Evolutionary conservation across 2,329 filamentous ascomycete species (phyloP).

Genomic region (Akanthomyces uredinophilus): DNA sequence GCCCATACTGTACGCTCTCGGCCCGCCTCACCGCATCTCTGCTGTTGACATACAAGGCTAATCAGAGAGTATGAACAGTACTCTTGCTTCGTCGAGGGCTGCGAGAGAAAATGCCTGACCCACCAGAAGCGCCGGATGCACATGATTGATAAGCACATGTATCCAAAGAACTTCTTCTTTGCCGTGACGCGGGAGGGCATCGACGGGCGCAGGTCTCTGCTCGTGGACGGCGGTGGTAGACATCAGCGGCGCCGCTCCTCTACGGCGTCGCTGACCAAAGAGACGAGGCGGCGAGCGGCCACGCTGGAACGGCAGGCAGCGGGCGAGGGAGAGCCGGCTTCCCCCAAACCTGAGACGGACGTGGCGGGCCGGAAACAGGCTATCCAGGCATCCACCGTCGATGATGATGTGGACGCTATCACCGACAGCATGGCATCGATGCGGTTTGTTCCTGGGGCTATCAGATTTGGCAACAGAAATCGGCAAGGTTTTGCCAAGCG

Average conservation of each 20-base stretch:
- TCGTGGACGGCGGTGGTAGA: constrained; percentile 49
- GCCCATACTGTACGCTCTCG: constrained; percentile 71
- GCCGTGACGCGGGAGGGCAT: constrained; percentile 84
- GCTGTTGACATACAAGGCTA: neutral
- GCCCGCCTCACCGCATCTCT: neutral
- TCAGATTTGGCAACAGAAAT: constrained; percentile 56
- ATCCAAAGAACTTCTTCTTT: constrained; percentile 85
- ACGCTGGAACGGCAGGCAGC: constrained; percentile 23
- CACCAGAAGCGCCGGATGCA: constrained; percentile 81
- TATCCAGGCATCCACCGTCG: constrained; percentile 16
- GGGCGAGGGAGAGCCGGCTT: constrained; percentile 1
- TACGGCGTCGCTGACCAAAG: constrained; percentile 30
- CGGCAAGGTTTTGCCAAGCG: constrained; percentile 42
- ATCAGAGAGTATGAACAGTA: constrained; percentile 47
- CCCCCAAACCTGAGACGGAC: neutral
- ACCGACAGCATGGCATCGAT: constrained; percentile 65
- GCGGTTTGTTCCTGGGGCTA: constrained; percentile 62
- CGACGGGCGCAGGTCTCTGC: constrained; percentile 74
- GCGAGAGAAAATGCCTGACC: constrained; percentile 77
- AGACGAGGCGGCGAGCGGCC: constrained; percentile 29
- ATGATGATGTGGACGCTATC: constrained; percentile 54
- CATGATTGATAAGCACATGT: constrained; percentile 90
- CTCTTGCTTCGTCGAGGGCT: constrained; percentile 84
- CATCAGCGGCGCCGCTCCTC: constrained; percentile 46
- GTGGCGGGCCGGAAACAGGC: constrained; percentile 1